Base-by-base conservation (phyloP, 306 rosid species). In the Trifolium subterraneum region DNA sequence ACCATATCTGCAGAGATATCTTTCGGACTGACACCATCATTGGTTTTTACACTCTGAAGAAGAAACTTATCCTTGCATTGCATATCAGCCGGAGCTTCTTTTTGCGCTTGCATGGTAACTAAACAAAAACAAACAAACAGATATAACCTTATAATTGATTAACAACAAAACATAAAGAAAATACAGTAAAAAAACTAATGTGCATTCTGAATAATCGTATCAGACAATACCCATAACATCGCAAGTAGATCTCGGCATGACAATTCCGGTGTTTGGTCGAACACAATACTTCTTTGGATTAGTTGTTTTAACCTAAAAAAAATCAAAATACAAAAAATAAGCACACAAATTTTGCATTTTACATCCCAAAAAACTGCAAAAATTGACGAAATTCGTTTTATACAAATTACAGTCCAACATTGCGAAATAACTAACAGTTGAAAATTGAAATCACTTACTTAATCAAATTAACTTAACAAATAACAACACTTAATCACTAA, bases 61-160 rank as follows among this genome's bases (percentile, higher is more conserved):
- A 94, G 97, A 86, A 94, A 94, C 86, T 94, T 94, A 79, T 94
- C 98, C 93, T 82, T 91, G 88, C 98, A 94, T 80, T 91, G 97
- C 97, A 91, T 82, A 69, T 94, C 98, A 13, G 83, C 7, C 39
- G 96, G 96, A 52, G 89, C 83, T 78, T 94, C 98, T 68, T 91
- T 94, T 74, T 94, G 98, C 4, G 97, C 95, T 87, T 94, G 98
- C 98, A 94, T 94, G 67, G 97, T 91, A 64, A 94, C 98, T 94
- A 6, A 0, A 35, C 10, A 19, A 36, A 70, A 36, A 33, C 48
- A 45, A 36, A 33, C 48, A 45, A 22, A 65, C 19, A 78, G 68
- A 54, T 0, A 63, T 70, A 9, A 44, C 14, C 33, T 62, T 55
- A 5, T 4, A 74, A 69, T 25, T 10, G 14, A 74, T 12, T 14